Evolutionary conservation across 164 flowering plant genomes (phyloP).

Genomic region (Macadamia integrifolia): DNA sequence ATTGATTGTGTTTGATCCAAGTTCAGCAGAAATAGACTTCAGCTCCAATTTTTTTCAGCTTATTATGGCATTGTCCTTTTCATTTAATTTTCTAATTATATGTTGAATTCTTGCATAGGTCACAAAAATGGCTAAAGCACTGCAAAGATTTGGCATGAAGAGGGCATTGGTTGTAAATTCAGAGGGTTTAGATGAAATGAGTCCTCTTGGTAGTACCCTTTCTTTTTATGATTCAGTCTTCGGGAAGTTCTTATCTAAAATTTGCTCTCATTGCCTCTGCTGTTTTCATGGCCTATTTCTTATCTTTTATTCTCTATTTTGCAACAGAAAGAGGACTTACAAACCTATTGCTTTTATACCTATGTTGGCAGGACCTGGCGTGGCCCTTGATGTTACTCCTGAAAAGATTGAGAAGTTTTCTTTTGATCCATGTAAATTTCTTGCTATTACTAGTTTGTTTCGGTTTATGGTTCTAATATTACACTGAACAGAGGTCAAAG

Average conservation of each 20-base stretch:
- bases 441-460: not conserved
- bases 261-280: too few relatives aligned
- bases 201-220: conserved; percentile 67
- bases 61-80: too few relatives aligned
- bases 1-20: not conserved
- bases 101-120: conserved; percentile 44
- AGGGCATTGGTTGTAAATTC: conserved; percentile 89
- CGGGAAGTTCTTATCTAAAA: too few relatives aligned
- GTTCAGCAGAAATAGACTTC: too few relatives aligned
- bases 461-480: too few relatives aligned
- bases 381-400: conserved; percentile 70
- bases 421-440: conserved; percentile 75
- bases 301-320: not conserved
- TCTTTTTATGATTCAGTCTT: not conserved
- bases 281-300: not conserved
- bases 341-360: too few relatives aligned
- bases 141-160: conserved; percentile 83
- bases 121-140: conserved; percentile 81
- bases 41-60: not conserved
- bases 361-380: conserved; percentile 65
- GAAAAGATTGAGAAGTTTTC: conserved; percentile 63
- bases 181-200: conserved; percentile 89
- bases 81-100: too few relatives aligned
- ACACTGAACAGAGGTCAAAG: too few relatives aligned
- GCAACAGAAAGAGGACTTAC: not conserved